Evolutionary conservation across 2,329 filamentous ascomycete species (phyloP), one percentile per base, ranked within the genome.

Genomic region (Cryphonectria naterciae): DNA sequence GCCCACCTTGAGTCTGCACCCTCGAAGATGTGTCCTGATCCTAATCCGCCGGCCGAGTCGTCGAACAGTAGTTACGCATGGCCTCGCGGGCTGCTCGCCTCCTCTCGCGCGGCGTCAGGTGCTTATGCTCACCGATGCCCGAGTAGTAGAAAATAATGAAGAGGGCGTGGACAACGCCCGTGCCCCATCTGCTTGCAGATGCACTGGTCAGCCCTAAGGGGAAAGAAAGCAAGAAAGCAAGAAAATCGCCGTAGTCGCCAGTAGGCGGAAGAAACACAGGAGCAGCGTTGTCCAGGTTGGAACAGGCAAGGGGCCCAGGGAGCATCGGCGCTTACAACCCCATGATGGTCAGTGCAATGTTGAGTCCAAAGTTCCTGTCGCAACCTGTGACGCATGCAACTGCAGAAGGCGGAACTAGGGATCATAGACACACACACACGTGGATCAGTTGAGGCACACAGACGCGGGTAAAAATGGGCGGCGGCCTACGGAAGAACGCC

Each of bases 301-400:
- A 8, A 32, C 41, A 37, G 43, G 49, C 35, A 22, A 25, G 58
- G 58, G 19, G 17, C 35, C 32, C 25, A 19, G 58, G 10, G 4
- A 19, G 52, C 13, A 28, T 17, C 4, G 13, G 28, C 8, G 68
- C 69, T 65, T 61, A 70, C 69, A 41, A 87, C 85, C 89, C 90
- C 32, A 92, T 84, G 49, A 92, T 75, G 0, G 89, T 92, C 73
- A 93, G 81, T 74, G 86, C 84, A 75, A 92, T 86, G 78, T 92
- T 92, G 80, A 92, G 87, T 64, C 88, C 83, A 41, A 92, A 80
- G 76, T 92, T 89, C 76, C 81, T 79, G 56, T 89, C 89, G 77
- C 89, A 92, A 76, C 91, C 90, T 69, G 89, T 86, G 67, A 92
- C 85, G 64, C 86, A 81, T 77, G 85, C 90, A 63, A 91, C 89